Evolutionary conservation across 1,139 yeast genomes (phyloP), one percentile per base, ranked within the genome.

Genomic region (Geotrichum bryndzae): DNA sequence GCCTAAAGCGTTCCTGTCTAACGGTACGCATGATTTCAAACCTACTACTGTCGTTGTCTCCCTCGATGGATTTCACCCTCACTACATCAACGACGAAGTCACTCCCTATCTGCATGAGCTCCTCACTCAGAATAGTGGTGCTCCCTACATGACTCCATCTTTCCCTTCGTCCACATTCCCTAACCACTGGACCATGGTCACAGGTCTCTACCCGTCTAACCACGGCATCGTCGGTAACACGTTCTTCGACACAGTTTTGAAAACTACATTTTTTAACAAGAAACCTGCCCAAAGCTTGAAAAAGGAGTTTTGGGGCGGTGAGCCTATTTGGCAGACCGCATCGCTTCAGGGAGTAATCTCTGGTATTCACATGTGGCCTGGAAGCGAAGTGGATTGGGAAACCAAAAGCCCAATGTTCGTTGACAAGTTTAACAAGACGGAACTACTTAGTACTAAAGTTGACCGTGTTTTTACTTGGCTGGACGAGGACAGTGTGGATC

Each of bases 301-400:
- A 57, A 84, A 86, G 0, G 82, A 79, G 38, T 88, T 89, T 77
- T 90, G 96, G 96, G 94, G 95, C 10, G 96, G 96, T 38, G 95
- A 89, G 70, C 96, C 97, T 0, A 73, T 91, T 33, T 91, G 97
- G 97, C 77, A 80, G 54, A 88, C 96, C 0, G 91, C 95, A 0
- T 77, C 78, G 31, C 73, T 73, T n/a, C 88, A 87, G 64, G 86
- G 85, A 0, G 81, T 88, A 4, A 78, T 78, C 15, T 77, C 88
- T 1, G 96, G 95, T 0, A 86, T 90, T n/a, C 96, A 91, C 72
- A 90, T 91, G 96, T 91, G 96, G 96, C 97, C 97, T 0, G 96
- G 97, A 0, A 85, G 91, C 64, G 96, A 90, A 68, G 95, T 87
- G 3, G 81, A 60, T 78, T 84, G 78, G 77, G 68, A 29, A 58